A percentile compares a stretch with the other conserved stretches of the same genome.
These are phyloP conservation scores for Pseudopyrenochaeta lycopersici DNA, from an alignment of 2,329 filamentous ascomycete genomes.

Conservation along the genomic window DNA sequence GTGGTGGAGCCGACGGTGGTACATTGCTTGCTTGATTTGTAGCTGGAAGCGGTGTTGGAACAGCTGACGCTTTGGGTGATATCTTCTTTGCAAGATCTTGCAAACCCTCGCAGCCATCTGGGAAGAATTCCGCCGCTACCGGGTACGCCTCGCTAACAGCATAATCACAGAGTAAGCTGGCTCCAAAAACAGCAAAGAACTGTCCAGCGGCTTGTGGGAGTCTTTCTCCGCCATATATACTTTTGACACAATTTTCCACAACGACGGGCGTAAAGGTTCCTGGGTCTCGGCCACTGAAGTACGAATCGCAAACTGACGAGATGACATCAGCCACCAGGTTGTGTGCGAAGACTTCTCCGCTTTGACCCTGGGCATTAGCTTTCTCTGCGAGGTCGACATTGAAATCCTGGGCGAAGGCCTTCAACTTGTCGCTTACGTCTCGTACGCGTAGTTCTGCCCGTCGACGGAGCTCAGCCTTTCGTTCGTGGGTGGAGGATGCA, in stretches of 20 bases:
- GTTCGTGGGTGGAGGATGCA: constrained; percentile 7
- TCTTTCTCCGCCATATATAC: constrained; percentile 23
- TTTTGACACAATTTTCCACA: constrained; percentile 24
- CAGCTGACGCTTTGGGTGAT: neutral
- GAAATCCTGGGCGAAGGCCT: constrained; percentile 22
- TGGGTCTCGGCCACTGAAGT: constrained; percentile 19
- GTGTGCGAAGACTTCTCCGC: constrained; percentile 26
- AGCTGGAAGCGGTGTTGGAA: neutral
- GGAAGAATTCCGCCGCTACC: constrained; percentile 23
- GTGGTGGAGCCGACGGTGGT: neutral
- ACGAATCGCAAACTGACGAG: constrained; percentile 25
- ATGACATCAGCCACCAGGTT: constrained; percentile 29
- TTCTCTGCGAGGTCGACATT: constrained; percentile 16
- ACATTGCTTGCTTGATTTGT: neutral
- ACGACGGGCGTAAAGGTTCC: constrained; percentile 19
- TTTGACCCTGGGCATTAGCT: constrained; percentile 20
- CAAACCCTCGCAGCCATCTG: constrained; percentile 25
- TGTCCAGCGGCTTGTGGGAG: constrained; percentile 18
- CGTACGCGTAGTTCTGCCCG: constrained; percentile 21
- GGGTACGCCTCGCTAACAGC: constrained; percentile 27
- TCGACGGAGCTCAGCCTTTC: constrained; percentile 4
- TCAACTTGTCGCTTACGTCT: constrained; percentile 24
- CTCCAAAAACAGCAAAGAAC: constrained; percentile 30
- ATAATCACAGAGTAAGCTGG: constrained; percentile 30
- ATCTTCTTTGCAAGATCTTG: constrained; percentile 21